Conservation (phyloP, 2,329 filamentous ascomycete genomes). For the Penicillium sp. region DNA sequence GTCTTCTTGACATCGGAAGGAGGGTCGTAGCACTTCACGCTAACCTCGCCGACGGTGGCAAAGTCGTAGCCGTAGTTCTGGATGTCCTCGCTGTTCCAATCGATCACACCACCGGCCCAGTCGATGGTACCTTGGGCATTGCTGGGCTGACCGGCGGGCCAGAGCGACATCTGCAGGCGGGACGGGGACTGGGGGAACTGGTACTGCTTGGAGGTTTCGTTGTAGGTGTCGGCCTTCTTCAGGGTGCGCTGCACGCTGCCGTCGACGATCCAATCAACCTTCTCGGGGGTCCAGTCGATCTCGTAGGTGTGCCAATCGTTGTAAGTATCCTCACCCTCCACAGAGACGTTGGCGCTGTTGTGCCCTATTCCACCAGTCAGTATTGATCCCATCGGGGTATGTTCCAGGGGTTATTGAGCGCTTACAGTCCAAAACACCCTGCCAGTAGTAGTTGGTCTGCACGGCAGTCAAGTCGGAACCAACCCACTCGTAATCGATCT, state of each 20-base stretch:
- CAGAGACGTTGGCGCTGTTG: slow-evolving; percentile 63
- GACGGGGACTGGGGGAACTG: slow-evolving; percentile 88
- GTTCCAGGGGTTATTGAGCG: slow-evolving; percentile 38
- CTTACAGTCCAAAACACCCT: slow-evolving; percentile 88
- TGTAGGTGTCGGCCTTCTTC: slow-evolving; percentile 79
- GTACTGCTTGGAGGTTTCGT: slow-evolving; percentile 76
- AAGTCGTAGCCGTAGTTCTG: slow-evolving; percentile 84
- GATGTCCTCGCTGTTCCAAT: slow-evolving; percentile 83
- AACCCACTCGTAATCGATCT: slow-evolving; percentile 96
- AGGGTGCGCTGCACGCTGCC: slow-evolving; percentile 72
- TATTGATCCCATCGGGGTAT: not conserved
- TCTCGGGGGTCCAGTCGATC: slow-evolving; percentile 86
- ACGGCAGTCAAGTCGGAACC: slow-evolving; percentile 73
- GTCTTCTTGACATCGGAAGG: slow-evolving; percentile 65
- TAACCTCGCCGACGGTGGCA: slow-evolving; percentile 72
- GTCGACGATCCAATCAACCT: slow-evolving; percentile 83
- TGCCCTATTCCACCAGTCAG: slow-evolving; percentile 15
- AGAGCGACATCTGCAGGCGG: slow-evolving; percentile 89
- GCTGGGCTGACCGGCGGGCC: slow-evolving; percentile 79
- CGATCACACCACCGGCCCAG: slow-evolving; percentile 87
- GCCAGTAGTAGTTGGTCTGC: slow-evolving; percentile 97
- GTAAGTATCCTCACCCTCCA: slow-evolving; percentile 63
- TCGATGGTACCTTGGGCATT: slow-evolving; percentile 82
- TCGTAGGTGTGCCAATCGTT: slow-evolving; percentile 83
- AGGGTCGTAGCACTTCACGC: slow-evolving; percentile 83